Conservation (phyloP, 2,329 filamentous ascomycete species). For the Fusarium verticillioides region DNA sequence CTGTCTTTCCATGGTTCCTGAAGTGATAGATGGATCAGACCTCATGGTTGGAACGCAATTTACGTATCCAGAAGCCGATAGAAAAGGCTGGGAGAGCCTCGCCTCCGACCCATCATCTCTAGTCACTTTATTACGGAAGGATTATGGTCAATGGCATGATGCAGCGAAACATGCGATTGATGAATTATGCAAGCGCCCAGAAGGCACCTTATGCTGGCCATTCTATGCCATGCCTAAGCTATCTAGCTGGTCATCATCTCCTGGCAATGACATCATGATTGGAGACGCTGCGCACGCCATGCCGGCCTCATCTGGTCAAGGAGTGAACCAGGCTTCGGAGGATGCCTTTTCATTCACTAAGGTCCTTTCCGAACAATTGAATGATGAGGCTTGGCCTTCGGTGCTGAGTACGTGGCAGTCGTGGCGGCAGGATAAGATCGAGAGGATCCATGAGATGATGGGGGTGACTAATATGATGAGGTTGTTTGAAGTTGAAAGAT, state of each 20-base stretch:
- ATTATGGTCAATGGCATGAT: not conserved
- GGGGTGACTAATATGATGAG: not conserved
- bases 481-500: not conserved
- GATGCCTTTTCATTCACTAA: not conserved
- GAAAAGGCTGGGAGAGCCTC: not conserved
- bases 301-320: not conserved
- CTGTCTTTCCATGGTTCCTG: not conserved
- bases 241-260: not conserved
- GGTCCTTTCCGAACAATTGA: not conserved
- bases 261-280: not conserved
- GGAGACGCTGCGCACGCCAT: not conserved
- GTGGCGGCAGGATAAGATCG: not conserved
- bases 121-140: not conserved
- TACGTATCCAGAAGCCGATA: not conserved
- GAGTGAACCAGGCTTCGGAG: not conserved
- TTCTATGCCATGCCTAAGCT: not conserved
- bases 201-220: not conserved
- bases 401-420: not conserved
- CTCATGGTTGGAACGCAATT: not conserved
- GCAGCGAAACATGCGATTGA: not conserved
- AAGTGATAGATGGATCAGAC: not conserved
- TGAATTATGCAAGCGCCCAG: not conserved
- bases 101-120: not conserved
- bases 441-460: not conserved
- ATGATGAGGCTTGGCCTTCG: not conserved